Evolutionary conservation across 352 stramenopile species (phyloP).

Genomic region (Globisporangium parvum): DNA sequence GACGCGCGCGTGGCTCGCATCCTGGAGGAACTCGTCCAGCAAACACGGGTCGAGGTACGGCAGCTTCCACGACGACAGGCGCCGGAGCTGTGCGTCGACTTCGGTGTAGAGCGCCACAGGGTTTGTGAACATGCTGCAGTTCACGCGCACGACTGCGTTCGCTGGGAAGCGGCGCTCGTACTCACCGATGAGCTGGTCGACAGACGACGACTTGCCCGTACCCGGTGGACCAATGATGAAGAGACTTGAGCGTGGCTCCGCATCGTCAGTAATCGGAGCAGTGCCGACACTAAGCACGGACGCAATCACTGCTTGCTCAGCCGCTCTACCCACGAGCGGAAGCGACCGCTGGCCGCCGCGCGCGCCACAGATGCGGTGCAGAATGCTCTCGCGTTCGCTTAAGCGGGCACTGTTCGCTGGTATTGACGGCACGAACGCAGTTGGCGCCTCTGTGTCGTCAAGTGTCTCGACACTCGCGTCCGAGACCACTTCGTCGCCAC

Average conservation of each 20-base stretch:
- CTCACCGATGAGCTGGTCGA: conserved; percentile 32
- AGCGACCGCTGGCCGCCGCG: conserved; percentile 10
- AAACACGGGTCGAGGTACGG: conserved; percentile 30
- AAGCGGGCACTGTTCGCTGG: background rate
- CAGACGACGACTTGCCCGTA: conserved; percentile 62
- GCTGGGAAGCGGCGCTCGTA: conserved; percentile 15
- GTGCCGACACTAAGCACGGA: conserved; percentile 18
- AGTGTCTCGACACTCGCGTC: conserved; percentile 7
- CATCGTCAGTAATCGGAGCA: background rate
- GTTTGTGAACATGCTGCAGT: conserved; percentile 61
- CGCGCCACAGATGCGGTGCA: conserved; percentile 27
- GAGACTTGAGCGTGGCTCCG: conserved; percentile 18
- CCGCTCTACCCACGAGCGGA: conserved; percentile 31
- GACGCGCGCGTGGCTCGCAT: background rate
- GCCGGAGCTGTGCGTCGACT: conserved; percentile 26
- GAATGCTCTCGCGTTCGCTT: conserved; percentile 14
- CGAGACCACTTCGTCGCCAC: conserved; percentile 8
- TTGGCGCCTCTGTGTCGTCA: background rate
- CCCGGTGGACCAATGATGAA: conserved; percentile 66
- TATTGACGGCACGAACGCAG: background rate
- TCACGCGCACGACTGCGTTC: conserved; percentile 34
- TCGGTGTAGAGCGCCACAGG: conserved; percentile 35
- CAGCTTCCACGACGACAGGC: conserved; percentile 18
- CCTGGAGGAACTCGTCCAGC: conserved; percentile 43
- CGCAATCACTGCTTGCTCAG: conserved; percentile 34